These are phyloP conservation scores for Davidsoniella virescens DNA, from an alignment of 2,329 filamentous ascomycete species.

Conservation along the genomic window DNA sequence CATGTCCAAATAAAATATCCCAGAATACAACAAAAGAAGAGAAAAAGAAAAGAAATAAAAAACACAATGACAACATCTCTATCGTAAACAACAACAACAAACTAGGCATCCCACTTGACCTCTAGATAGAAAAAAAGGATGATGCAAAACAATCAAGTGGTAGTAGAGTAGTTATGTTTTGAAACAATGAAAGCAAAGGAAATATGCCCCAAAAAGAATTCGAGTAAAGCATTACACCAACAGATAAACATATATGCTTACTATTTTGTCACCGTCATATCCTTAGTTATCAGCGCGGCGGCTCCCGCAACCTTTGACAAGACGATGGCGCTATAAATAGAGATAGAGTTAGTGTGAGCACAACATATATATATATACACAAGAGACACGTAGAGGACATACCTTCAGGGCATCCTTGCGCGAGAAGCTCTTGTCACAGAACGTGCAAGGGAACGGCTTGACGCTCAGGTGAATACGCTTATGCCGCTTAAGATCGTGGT, in stretches of 20 bases:
- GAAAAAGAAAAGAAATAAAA: slow-evolving; percentile 1
- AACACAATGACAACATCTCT: not conserved
- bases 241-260: not conserved
- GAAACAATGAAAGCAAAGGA: not conserved
- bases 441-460: slow-evolving; percentile 83
- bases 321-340: slow-evolving; percentile 35
- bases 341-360: slow-evolving; percentile 1
- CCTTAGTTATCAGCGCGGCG: not conserved
- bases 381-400: slow-evolving; percentile 18
- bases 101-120: not conserved
- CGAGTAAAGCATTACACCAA: not conserved
- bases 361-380: not conserved
- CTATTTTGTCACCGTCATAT: not conserved
- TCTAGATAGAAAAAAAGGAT: not conserved
- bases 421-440: slow-evolving; percentile 93
- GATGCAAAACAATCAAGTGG: not conserved
- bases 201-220: not conserved
- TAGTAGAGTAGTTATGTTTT: too few relatives aligned
- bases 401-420: slow-evolving; percentile 96
- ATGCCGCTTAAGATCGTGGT: slow-evolving; percentile 90
- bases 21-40: not conserved
- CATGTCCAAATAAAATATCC: not conserved
- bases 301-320: slow-evolving; percentile 46
- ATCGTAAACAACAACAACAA: not conserved
- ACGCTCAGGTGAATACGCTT: slow-evolving; percentile 89